Conservation (phyloP, 1,284 basidiomycete species). For the Melampsora larici-populina region DNA sequence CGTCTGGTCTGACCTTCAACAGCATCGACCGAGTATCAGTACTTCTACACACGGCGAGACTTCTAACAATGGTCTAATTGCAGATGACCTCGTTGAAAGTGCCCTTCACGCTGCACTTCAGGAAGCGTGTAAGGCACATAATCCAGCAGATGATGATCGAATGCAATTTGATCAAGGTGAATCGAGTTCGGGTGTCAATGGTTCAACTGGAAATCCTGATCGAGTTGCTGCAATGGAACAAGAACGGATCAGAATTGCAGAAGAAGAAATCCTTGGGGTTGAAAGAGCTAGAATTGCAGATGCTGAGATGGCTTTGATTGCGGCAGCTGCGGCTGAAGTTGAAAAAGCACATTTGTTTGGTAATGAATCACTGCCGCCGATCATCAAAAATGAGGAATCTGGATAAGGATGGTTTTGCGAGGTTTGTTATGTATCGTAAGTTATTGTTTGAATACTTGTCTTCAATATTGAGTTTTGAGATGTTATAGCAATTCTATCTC, state of each 20-base stretch:
- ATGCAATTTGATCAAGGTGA: background rate
- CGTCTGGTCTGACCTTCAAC: constrained; percentile 10
- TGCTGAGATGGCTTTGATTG: constrained; percentile 32
- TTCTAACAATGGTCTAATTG: background rate
- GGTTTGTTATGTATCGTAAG: no score
- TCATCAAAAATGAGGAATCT: no score
- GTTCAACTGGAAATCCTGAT: background rate
- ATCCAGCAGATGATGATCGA: background rate
- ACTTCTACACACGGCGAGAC: no score
- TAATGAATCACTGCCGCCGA: no score
- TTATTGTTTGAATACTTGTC: no score
- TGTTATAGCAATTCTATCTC: no score
- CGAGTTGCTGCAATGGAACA: constrained; percentile 11
- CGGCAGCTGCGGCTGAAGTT: background rate
- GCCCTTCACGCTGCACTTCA: constrained; percentile 15
- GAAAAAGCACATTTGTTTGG: no score
- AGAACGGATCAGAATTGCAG: constrained; percentile 13
- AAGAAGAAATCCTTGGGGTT: constrained; percentile 29
- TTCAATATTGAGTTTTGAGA: no score
- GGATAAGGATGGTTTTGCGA: no score
- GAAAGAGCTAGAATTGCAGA: constrained; percentile 9
- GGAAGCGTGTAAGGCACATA: constrained; percentile 16
- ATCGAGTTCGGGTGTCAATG: background rate
- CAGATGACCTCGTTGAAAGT: background rate
- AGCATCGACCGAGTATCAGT: background rate